Evolutionary conservation across 495 filamentous ascomycete species (phyloP), one percentile per base, ranked within the genome.

Genomic region (Penicillium soppii): DNA sequence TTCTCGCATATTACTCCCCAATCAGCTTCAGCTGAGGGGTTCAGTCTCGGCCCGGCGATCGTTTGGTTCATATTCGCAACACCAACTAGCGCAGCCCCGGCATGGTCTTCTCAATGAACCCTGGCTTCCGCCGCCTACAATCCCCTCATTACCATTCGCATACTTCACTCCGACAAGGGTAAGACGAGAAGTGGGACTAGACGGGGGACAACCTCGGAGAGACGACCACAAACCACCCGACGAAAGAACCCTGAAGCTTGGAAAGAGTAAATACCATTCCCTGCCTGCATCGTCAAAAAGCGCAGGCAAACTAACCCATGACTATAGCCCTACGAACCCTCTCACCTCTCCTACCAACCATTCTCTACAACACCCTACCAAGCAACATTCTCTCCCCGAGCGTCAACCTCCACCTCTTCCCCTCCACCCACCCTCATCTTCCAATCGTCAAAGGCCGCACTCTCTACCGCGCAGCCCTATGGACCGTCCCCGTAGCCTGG

Each of bases 401-500:
- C 62, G 94, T 97, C 54, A 86, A 84, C n/a, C 84, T 98, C 22
- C 88, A 95, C 68, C 88, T 97, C 48, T 98, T 98, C 73, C 94
- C 94, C 22, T 91, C 91, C 2, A 97, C 94, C 0, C 95, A 98
- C 62, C 95, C 91, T 2, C 89, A 97, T 64, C 89, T 98, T 10
- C 94, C 94, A 40, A 88, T 84, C 7, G 95, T 97, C 42, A 86
- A 89, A 5, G 94, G 94, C 36, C 82, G 90, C 25, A 88, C 96
- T 12, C 84, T 89, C 25, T 98, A 98, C 67, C 86, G 86, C 35
- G 92, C 94, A 16, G 94, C 94, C 2, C 75, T 98, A 13, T 97
- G 92, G 92, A 96, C 94, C 2, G 86, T 91, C 1, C 94, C 94
- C 0, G 82, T 98, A 20, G 95, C 92, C 15, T 98, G 94, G 94